phyloP scores from a whole-genome alignment of 306 rosid genomes.

The Comarum palustre region DNA sequence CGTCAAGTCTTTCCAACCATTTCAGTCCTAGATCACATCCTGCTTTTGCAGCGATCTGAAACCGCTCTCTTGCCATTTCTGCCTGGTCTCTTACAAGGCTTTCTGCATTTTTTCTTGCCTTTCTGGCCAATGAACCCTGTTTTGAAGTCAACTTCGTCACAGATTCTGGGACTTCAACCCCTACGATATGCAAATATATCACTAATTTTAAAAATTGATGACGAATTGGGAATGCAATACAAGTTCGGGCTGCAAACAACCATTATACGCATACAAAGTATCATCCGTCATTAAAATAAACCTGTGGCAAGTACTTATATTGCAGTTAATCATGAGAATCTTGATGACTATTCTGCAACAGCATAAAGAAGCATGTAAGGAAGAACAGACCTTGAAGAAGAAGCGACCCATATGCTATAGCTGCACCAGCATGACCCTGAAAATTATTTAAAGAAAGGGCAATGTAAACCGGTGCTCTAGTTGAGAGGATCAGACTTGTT shows the following conservation, averaged over 20 bases:
- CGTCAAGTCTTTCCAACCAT: slow-evolving; percentile 78
- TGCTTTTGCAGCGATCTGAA: slow-evolving; percentile 71
- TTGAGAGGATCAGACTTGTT: not conserved
- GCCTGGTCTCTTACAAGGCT: slow-evolving; percentile 39
- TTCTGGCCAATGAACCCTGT: slow-evolving; percentile 43
- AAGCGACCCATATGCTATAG: slow-evolving; percentile 91
- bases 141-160: slow-evolving; percentile 43
- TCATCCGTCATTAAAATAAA: not conserved
- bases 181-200: slow-evolving; percentile 38
- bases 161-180: slow-evolving; percentile 69
- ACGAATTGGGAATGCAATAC: not conserved
- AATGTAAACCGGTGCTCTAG: not conserved
- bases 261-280: not conserved
- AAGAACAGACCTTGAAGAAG: slow-evolving; percentile 69
- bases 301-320: not conserved
- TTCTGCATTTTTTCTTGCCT: slow-evolving; percentile 41
- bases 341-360: not conserved
- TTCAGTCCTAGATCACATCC: slow-evolving; percentile 86
- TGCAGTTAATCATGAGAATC: not conserved
- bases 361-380: slow-evolving; percentile 10
- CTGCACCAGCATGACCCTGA: slow-evolving; percentile 93
- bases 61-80: slow-evolving; percentile 82
- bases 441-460: slow-evolving; percentile 11
- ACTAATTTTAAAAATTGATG: not conserved
- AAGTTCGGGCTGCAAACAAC: slow-evolving; percentile 6